Base-by-base conservation (phyloP, 2,329 filamentous ascomycete species). In the Leptographium lundbergii region DNA sequence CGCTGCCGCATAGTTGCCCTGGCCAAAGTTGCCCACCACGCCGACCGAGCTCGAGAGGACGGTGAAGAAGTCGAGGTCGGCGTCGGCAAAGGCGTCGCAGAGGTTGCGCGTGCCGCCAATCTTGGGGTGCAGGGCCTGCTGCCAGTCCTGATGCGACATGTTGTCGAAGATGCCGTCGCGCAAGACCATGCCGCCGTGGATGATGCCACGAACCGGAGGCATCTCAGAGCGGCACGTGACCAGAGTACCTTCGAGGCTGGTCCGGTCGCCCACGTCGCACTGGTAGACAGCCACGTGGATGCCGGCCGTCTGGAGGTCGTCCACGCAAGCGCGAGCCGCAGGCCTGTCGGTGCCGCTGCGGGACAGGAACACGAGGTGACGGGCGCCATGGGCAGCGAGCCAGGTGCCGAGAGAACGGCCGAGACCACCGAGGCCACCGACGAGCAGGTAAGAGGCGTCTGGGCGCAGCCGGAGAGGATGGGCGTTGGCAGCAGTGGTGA, bases 1-100 rank as follows among this genome's bases (percentile, higher is more conserved):
- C 19, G 69, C 73, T 0, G 72, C 70, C 4, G 69, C 65, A 61
- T 78, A 74, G 61, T 72, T 76, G 55, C 69, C 67, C 60, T 77
- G 75, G 0, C 67, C 69, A 1, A 66, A 61, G 24, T 69, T 67
- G 9, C 71, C 74, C 4, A 72, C 61, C 17, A 71, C 63, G 17
- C 64, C 64, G 1, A 63, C 61, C 13, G 67, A 57, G 29, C 69
- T 71, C 19, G 64, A 66, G 59, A 67, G 65, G 51, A 67, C 57
- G 57, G 71, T 54, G 59, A 71, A 72, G 59, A 72, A 69, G 62
- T 68, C 65, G 19, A 66, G 61, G 32, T 57, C n/a, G 17, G 61
- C 60, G 6, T 66, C 59, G 59, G 70, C 66, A 10, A 71, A 61
- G 17, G 61, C 60, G 4, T 66, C 59, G 59, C 70, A 66, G 9